Percentiles rank a stretch among this genome's conserved stretches.
These are phyloP conservation scores for Erysimum pusillum DNA, from an alignment of 441 rosid species.

Conservation along the genomic window DNA sequence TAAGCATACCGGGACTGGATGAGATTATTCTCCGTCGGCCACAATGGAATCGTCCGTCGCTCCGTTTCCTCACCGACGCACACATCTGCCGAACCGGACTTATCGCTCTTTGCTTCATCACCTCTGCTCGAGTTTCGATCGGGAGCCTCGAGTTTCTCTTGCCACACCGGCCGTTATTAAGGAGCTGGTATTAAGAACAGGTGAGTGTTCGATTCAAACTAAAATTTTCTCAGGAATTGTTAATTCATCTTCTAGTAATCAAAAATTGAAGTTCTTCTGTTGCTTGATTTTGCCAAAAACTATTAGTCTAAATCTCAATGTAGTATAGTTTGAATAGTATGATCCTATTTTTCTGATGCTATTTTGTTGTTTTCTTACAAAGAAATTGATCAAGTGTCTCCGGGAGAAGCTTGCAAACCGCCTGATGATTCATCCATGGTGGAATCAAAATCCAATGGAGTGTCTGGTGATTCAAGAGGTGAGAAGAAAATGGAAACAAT, in stretches of 20 bases:
- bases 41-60: conserved; percentile 26
- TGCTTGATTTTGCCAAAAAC: conserved; percentile 17
- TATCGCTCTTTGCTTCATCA: conserved; percentile 57
- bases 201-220: conserved; percentile 37
- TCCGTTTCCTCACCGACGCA: conserved; percentile 47
- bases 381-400: conserved; percentile 39
- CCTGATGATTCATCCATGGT: conserved; percentile 6
- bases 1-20: background rate
- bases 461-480: conserved; percentile 29
- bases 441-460: conserved; percentile 45
- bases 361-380: conserved; percentile 16
- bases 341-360: conserved; percentile 29
- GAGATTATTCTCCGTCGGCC: background rate
- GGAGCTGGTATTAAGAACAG: conserved; percentile 46
- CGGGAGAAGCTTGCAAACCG: conserved; percentile 33
- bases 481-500: conserved; percentile 39
- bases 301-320: conserved; percentile 9
- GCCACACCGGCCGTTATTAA: conserved; percentile 52
- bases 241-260: background rate
- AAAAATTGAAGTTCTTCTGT: conserved; percentile 1
- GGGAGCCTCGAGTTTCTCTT: conserved; percentile 54
- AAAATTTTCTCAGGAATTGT: background rate
- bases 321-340: conserved; percentile 19
- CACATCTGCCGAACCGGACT: conserved; percentile 59
- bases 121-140: conserved; percentile 64